These are phyloP conservation scores for Hemisphaericaspora subhashii DNA, from an alignment of 1,139 yeast species.

Conservation along the genomic window DNA sequence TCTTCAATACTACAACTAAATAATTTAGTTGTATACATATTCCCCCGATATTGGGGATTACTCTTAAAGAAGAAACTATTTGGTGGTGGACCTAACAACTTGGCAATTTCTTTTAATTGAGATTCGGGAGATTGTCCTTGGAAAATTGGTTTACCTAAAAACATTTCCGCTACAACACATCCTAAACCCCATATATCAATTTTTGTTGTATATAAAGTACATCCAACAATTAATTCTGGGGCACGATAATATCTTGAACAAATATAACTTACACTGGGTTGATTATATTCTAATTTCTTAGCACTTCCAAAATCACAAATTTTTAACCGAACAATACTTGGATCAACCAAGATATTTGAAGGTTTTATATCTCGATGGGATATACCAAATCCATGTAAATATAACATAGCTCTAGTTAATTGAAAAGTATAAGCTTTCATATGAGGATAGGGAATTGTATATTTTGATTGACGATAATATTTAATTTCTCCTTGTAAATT, in stretches of 20 bases:
- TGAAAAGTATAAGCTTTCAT: constrained; percentile 80
- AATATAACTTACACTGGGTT: constrained; percentile 75
- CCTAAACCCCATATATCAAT: constrained; percentile 88
- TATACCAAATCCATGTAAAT: constrained; percentile 74
- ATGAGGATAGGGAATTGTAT: constrained; percentile 69
- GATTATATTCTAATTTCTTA: constrained; percentile 68
- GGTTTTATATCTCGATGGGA: constrained; percentile 85
- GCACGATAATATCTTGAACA: constrained; percentile 83
- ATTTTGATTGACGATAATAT: constrained; percentile 60
- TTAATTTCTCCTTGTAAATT: constrained; percentile 74
- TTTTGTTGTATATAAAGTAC: constrained; percentile 71
- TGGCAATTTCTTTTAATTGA: constrained; percentile 75
- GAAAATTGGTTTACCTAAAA: constrained; percentile 76
- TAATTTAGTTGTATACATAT: constrained; percentile 66
- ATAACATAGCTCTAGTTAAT: constrained; percentile 78
- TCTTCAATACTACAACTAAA: constrained; percentile 61
- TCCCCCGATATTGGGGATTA: constrained; percentile 74
- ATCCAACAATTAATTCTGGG: constrained; percentile 79
- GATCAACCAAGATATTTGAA: constrained; percentile 73
- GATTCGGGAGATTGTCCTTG: constrained; percentile 76
- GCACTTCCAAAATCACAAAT: constrained; percentile 86
- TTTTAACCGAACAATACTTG: constrained; percentile 61
- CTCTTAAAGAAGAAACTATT: constrained; percentile 71
- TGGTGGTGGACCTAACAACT: constrained; percentile 74
- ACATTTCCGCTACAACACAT: constrained; percentile 83